Base-by-base conservation (phyloP, 2,329 filamentous ascomycete genomes). In the Xylariaceae sp. region DNA sequence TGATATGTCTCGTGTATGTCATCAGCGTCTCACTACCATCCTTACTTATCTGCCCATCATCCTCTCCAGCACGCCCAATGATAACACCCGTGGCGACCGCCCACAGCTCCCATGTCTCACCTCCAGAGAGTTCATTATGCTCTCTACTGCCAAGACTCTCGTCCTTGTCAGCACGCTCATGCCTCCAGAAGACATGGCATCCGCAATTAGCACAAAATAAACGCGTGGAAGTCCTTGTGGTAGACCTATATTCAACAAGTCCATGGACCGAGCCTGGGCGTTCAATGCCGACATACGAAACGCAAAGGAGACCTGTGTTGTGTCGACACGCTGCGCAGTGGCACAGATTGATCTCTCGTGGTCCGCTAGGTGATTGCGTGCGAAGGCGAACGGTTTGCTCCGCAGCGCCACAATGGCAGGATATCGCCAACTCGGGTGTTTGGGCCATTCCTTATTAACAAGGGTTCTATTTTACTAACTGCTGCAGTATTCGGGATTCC, bases 121-220 rank as follows among this genome's bases (percentile, higher is more conserved):
- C 13, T 11, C 10, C 15, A 18, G 15, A 9, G 23, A 15, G 32
- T 13, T 15, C 39, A 35, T 23, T n/a, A 4, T 36, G n/a, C n/a
- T 47, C 3, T 16, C 15, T 20, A n/a, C 15, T 23, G 11, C 23
- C 6, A 20, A 24, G 15, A 7, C 37, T 41, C 9, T 35, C 13
- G 32, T 50, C 29, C 16, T 23, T 10, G 7, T n/a, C 30, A 24
- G 11, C 10, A 2, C 45, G 9, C 30, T 50, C 41, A 18, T 50
- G 16, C 36, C 42, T 37, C 47, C 67, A 67, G 46, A 76, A 74
- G 15, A 77, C 32, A 44, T 77, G 76, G 41, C 76, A 77, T 1
- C 76, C 75, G 41, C 75, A 77, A 1, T 46, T 72, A 0, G 53
- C 48, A 51, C 75, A 78, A 54, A 78, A 77, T 56, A 72, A 73